Base-by-base conservation (phyloP, 495 filamentous ascomycete species). In the Tuber melanosporum region DNA sequence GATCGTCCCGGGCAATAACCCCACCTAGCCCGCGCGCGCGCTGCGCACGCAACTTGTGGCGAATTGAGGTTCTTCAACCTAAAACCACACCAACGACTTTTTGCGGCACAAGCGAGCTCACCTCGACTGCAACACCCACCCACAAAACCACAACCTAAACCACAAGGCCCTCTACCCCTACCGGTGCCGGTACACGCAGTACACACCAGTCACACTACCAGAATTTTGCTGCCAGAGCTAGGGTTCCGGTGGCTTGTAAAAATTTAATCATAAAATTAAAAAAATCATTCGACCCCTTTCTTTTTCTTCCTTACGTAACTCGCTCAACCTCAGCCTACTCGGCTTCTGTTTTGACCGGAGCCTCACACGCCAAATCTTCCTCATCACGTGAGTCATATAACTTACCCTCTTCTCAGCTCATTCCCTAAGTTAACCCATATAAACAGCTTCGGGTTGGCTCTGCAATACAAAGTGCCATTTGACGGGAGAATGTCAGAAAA, bases 231-330 rank as follows among this genome's bases (percentile, higher is more conserved):
- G 15, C 57, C 4, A 2, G 57, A 32, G 26, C 57, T 36, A 66
- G 32, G 57, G 26, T 36, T 66, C 57, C 57, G 26, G 57, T 66
- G 57, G 57, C 57, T 66, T 66, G 57, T 66, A 15, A 66, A 66
- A 66, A 41, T 41, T 41, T 41, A 41, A 41, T 66, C 26, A 62
- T 62, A 62, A 26, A 62, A 32, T 36, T 41, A 41, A 3, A 26
- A 14, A 36, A 32, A 36, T 12, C 57, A 66, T 14, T 36, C 26
- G 32, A 62, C 10, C 5, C 57, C 14, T 66, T 66, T 26, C 57
- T 36, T 66, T 66, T 66, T 66, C 26, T 32, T 36, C 57, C 57
- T 66, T 66, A 36, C 57, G 32, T 66, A 66, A 66, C 57, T 66
- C 57, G 57, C 8, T 36, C 57, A 66, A 66, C 26, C 57, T 66